These are phyloP conservation scores for Fusarium liriodendri DNA, from an alignment of 2,329 filamentous ascomycete genomes.

Conservation along the genomic window DNA sequence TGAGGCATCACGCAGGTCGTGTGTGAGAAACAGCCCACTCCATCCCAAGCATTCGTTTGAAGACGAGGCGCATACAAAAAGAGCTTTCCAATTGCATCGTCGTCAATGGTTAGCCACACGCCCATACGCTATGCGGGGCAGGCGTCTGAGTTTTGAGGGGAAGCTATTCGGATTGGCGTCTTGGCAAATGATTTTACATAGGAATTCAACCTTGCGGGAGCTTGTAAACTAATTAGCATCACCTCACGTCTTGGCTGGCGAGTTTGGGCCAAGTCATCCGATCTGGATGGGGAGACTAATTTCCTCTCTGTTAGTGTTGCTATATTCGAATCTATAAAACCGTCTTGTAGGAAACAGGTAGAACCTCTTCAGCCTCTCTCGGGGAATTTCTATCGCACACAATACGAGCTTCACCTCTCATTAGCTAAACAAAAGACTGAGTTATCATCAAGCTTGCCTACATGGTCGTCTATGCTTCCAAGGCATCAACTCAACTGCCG, in stretches of 20 bases:
- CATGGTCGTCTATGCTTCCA: not conserved
- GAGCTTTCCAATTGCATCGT: not conserved
- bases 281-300: too few relatives aligned
- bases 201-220: not conserved
- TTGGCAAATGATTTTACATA: not conserved
- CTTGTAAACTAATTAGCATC: not conserved
- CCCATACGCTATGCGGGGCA: not conserved
- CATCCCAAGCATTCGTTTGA: too few relatives aligned
- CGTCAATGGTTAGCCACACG: not conserved
- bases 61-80: not conserved
- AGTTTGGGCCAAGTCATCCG: not conserved
- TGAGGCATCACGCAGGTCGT: too few relatives aligned
- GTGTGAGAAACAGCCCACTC: not conserved
- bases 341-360: not conserved
- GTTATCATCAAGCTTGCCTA: not conserved
- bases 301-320: too few relatives aligned
- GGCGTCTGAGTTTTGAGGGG: not conserved
- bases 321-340: not conserved
- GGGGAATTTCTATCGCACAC: not conserved
- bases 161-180: not conserved
- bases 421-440: not conserved
- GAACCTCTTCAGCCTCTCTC: not conserved
- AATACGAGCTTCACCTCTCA: not conserved
- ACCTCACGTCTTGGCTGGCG: not conserved
- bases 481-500: not conserved